Evolutionary conservation across 2,329 filamentous ascomycete species (phyloP), one percentile per base, ranked within the genome.

Genomic region (Pseudogymnoascus sp.): DNA sequence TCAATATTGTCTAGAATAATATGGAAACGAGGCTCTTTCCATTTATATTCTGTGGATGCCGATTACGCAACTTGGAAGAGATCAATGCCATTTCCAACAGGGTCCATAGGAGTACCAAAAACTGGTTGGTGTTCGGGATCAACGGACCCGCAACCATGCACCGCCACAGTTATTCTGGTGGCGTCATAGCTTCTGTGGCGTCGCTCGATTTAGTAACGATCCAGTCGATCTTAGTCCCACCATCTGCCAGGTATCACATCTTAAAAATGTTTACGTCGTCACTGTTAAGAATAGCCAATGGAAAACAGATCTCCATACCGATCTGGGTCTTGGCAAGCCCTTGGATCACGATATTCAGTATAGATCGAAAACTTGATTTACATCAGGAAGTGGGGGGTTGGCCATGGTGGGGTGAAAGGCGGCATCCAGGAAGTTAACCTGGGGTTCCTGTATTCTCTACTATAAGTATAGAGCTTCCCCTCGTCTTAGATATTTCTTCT

Each of bases 341-440:
- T 31, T 33, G n/a, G 29, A 55, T 7, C 49, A 19, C 49, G 49
- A 12, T 55, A 26, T 5, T 33, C 3, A 19, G 45, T 10, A 55
- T 33, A 55, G 49, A 55, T 55, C n/a, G 16, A 31, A 52, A 55
- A 55, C 49, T 55, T 55, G 49, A 55, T 55, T 55, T 55, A 55
- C 49, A 55, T 55, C 49, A 55, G 49, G 49, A 55, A 55, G 49
- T 55, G 49, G 49, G 49, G 21, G 21, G 12, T 45, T 45, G 21
- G 14, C 41, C 11, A 45, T 26, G 41, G 21, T 52, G 8, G 43
- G 38, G 6, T 49, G 43, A 43, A 49, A 29, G 21, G 14, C 43
- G 23, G 49, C 49, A 55, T 55, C 49, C 49, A 7, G 5, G 49
- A 33, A 55, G 26, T 19, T 33, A 19, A 19, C 26, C 26, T 33